Conservation (phyloP, 1,284 basidiomycete genomes). For the Caloboletus firmus region DNA sequence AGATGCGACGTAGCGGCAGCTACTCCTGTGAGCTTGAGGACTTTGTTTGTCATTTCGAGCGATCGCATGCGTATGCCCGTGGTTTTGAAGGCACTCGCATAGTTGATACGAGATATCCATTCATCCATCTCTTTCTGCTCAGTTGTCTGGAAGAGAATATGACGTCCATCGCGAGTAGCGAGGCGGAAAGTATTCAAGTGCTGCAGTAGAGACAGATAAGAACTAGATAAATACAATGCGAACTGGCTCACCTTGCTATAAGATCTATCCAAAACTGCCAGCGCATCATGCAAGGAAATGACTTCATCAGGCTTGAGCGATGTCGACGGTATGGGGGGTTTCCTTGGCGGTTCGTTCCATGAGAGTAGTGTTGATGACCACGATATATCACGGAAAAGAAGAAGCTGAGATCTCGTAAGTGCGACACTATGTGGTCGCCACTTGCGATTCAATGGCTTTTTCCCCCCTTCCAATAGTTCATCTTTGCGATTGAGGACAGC, state of each 20-base stretch:
- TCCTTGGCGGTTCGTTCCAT: slow-evolving; percentile 45
- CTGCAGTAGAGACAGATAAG: slow-evolving; percentile 39
- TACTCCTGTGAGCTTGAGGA: slow-evolving; percentile 75
- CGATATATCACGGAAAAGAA: slow-evolving; percentile 86
- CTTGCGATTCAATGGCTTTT: slow-evolving; percentile 75
- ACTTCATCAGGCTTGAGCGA: slow-evolving; percentile 87
- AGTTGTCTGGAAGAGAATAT: slow-evolving; percentile 78
- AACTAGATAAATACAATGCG: not conserved
- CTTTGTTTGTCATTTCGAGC: slow-evolving; percentile 63
- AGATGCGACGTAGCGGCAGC: slow-evolving; percentile 83
- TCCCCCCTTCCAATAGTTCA: slow-evolving; percentile 74
- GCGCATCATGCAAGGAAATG: slow-evolving; percentile 72
- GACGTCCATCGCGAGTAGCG: slow-evolving; percentile 72
- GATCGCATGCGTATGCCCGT: slow-evolving; percentile 84
- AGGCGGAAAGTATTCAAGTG: slow-evolving; percentile 79
- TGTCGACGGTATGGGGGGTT: slow-evolving; percentile 51
- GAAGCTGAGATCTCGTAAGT: slow-evolving; percentile 86
- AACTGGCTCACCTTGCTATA: slow-evolving; percentile 64
- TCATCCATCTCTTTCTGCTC: slow-evolving; percentile 80
- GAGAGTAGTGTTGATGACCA: slow-evolving; percentile 64
- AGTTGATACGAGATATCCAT: slow-evolving; percentile 94
- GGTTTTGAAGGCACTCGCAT: slow-evolving; percentile 89
- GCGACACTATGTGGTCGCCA: slow-evolving; percentile 89
- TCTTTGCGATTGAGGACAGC: slow-evolving; percentile 86
- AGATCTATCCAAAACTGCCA: slow-evolving; percentile 78